Evolutionary conservation across 2,329 filamentous ascomycete species (phyloP), one percentile per base, ranked within the genome.

Genomic region (Drechslera avenae): DNA sequence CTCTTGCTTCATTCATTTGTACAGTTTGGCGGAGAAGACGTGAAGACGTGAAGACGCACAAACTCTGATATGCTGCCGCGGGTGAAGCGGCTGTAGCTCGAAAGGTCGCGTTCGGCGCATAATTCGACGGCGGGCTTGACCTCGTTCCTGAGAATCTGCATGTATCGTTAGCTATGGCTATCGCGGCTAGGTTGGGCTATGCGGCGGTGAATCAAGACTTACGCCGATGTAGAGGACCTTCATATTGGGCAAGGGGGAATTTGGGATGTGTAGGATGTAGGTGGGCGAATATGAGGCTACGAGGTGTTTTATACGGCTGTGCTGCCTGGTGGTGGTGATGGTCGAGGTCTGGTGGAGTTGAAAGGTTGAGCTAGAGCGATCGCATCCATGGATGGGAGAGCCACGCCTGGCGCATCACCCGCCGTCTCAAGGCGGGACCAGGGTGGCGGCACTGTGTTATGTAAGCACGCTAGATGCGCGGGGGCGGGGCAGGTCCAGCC

Each of bases 181-280:
- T 28, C 26, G 26, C 34, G 13, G 5, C 5, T 7, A 14, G 26
- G 12, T 23, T 4, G 21, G 21, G 21, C 21, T 4, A 40, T n/a
- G 49, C 39, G 46, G 62, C 56, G 64, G 57, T 60, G 60, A 62
- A 56, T 55, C 8, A 13, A 55, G 32, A 72, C 86, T 59, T 86
- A 94, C 90, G 67, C 90, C 90, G 72, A 95, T 90, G 77, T 94
- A 94, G 75, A 89, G 83, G 75, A 94, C 79, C 85, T 92, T 93
- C 90, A 93, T 93, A 72, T 66, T 76, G 72, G n/a, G 23, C 8
- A 4, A 45, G 17, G 26, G 7, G n/a, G n/a, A n/a, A n/a, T n/a
- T n/a, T n/a, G n/a, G n/a, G 26, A 3, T 4, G 17, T 19, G 18
- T 33, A 23, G n/a, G n/a, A 3, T 8, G 12, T 21, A 33, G 28